Evolutionary conservation across 495 filamentous ascomycete species (phyloP), one percentile per base, ranked within the genome.

Genomic region (Neurospora tetrasperma): DNA sequence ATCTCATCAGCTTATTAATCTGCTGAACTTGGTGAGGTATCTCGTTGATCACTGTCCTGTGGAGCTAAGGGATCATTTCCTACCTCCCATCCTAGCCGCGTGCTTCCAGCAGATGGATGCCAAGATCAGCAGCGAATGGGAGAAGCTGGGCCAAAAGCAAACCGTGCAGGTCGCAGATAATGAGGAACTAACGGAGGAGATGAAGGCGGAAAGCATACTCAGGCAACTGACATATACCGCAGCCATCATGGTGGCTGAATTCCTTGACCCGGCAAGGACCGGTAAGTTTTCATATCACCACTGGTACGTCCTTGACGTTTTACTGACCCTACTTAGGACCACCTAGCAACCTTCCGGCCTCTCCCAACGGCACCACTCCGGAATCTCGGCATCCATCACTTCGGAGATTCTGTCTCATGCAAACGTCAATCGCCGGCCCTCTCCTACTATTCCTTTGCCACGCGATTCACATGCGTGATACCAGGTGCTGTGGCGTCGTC

Each of bases 151-250:
- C 9, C 88, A 88, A 73, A 84, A 85, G 70, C 85, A 86, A 74
- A 81, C 81, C 16, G 81, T 87, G 5, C 80, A 83, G 27, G 84
- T 89, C 40, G 89, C 88, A 11, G 86, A 87, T 1, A 66, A 66
- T 35, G 89, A 91, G 20, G 89, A 90, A 59, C 84, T 99, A 43
- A 91, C 92, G 1, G 92, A 97, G 75, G 96, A 99, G 84, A 99
- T 99, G 96, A 97, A 97, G 82, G 90, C 93, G 23, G 96, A 99
- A 79, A 98, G 95, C 80, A 96, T 98, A 38, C 85, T 99, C 42
- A 89, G 96, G n/a, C 93, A 97, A 73, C 85, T 98, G 69, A 97
- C 96, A 1, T 93, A 94, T 79, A 92, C 93, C 43, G 92, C 95
- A 8, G 93, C 97, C 14, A 90, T 94, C 73, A 91, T 98, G 86